Evolutionary conservation across 768 basidiomycete genomes (phyloP), one percentile per base, ranked within the genome.

Genomic region (Rhodotorula toruloides): DNA sequence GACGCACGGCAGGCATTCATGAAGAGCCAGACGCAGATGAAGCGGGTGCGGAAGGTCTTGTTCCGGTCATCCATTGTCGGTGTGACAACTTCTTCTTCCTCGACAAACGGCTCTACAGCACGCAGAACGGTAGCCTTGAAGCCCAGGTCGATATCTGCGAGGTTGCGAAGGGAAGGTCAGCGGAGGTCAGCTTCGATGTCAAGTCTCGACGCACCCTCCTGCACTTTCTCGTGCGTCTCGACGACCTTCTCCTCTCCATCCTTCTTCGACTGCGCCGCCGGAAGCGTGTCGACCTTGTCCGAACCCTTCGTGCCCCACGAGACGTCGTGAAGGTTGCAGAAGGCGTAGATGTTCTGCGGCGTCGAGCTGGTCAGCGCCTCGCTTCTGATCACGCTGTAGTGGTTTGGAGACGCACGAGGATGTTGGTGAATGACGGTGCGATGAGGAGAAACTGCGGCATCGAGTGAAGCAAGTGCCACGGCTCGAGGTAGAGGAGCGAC

Each of bases 391-490:
- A 8, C 16, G 1, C 21, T 4, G 25, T 5, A n/a, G 17, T 10
- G 37, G 9, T 40, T 29, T 4, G 39, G 31, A 7, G 27, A 40
- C 61, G 34, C 16, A 67, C 65, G 29, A 76, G 83, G 50, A 98
- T 87, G 76, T 96, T 97, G 42, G 87, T 92, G 80, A 94, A 94
- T 73, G 88, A 90, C 2, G 90, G 90, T 17, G 94, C 94, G 63
- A 98, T 78, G 74, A 86, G 86, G 55, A 94, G 80, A 76, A 93
- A 94, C 76, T 93, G 93, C 73, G 87, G 80, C 82, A 96, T 91
- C 73, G 90, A 91, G 32, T 90, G 89, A 78, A 93, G 86, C 86
- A 98, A 88, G 78, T 97, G 93, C 93, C 93, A 97, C 9, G 93
- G 93, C 78, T 97, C 93, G 68, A 90, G 48, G 63, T 73, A 74